Evolutionary conservation across 2,329 filamentous ascomycete genomes (phyloP), one percentile per base, ranked within the genome.

Genomic region (Hypoxylon rubiginosum): DNA sequence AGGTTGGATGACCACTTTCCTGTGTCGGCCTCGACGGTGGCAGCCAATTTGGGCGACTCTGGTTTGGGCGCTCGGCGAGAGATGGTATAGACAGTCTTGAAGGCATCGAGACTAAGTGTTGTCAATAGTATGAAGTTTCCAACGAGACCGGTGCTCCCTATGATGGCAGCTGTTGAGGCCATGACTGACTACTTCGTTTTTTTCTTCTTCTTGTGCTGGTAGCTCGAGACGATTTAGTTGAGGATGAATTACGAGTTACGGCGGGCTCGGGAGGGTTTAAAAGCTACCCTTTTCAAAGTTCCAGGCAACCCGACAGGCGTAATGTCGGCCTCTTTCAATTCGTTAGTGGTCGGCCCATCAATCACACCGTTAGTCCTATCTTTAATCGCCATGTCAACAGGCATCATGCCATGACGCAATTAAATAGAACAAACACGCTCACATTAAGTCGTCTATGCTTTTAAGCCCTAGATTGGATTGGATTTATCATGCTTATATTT

Each of bases 91-190:
- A 92, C 79, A 58, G 84, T 79, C 69, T 82, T 80, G 77, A 87
- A 83, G 67, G 82, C 81, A 58, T 82, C 79, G 62, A 84, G 79
- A 13, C 84, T 76, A 72, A 92, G 84, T 49, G 93, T 83, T n/a
- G 81, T 83, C 6, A 82, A 79, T 75, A 97, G 89, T 77, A 97
- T 94, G 76, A 92, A 83, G 56, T 87, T 88, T 76, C 95, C 94
- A 71, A 85, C 85, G 39, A 91, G 85, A 76, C 90, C 90, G 60
- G 90, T 92, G 72, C 85, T 86, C 68, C 91, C 91, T 71, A 88
- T 85, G 65, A 92, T 77, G 66, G 69, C 70, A 49, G 83, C 82
- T 71, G 84, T 82, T 48, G 83, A 79, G 2, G 84, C 72, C 84
- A 86, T 85, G 53, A 15, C 62, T 17, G 15, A n/a, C n/a, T n/a